These are phyloP conservation scores for Henckelia pumila DNA, from an alignment of 257 asterid species.

Conservation along the genomic window DNA sequence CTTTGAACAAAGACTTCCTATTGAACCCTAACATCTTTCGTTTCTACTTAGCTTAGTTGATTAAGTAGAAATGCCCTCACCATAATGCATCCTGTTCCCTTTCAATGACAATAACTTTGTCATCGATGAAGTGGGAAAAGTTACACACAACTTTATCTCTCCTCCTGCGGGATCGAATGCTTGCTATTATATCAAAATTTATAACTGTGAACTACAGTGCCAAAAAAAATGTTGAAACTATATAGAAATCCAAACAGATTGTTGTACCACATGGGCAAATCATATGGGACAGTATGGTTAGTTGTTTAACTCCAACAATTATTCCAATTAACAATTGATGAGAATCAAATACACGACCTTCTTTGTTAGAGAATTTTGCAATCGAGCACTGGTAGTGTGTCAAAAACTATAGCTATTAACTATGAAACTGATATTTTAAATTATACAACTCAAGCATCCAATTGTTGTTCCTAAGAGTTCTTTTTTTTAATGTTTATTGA, in stretches of 20 bases:
- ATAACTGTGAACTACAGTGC: neutral
- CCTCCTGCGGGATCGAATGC: neutral
- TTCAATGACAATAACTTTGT: conserved; percentile 7
- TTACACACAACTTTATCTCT: conserved; percentile 6
- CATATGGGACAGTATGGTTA: neutral
- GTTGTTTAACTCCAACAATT: neutral
- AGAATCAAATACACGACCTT: neutral
- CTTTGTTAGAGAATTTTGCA: neutral
- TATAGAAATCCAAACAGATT: neutral
- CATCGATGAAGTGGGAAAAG: conserved; percentile 5
- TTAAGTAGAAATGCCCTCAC: conserved; percentile 2
- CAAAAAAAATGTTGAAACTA: neutral
- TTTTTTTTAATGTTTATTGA: conserved; percentile 16
- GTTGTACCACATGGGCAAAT: neutral
- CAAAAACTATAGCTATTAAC: too few relatives aligned
- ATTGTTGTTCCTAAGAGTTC: neutral
- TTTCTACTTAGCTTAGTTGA: conserved; percentile 10
- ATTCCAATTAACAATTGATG: neutral
- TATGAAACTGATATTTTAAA: neutral
- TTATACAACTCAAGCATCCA: neutral
- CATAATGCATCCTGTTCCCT: conserved; percentile 15
- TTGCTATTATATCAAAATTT: neutral
- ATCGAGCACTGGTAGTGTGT: neutral
- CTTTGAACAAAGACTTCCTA: conserved; percentile 10
- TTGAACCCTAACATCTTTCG: neutral